phyloP scores from a whole-genome alignment of 179 eudicot species.

The Drosera spatulata region DNA sequence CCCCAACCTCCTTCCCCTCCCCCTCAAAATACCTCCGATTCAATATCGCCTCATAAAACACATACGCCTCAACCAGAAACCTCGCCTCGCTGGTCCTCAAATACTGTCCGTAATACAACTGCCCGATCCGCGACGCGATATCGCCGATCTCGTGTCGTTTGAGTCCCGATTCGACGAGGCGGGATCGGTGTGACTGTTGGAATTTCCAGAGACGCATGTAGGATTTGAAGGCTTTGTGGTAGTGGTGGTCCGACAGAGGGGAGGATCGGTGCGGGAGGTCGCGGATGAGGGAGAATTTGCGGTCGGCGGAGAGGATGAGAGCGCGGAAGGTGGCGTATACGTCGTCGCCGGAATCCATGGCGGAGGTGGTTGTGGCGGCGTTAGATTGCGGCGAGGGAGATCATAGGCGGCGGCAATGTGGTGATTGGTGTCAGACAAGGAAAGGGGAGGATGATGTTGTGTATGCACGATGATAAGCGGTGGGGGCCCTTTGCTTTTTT shows the following conservation, averaged over 20 bases:
- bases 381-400: too few relatives aligned
- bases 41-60: slow-evolving; percentile 77
- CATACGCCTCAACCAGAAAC: slow-evolving; percentile 67
- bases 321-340: too few relatives aligned
- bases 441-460: too few relatives aligned
- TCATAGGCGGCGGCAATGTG: too few relatives aligned
- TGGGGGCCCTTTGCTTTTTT: too few relatives aligned
- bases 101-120: slow-evolving; percentile 78
- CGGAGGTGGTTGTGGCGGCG: too few relatives aligned
- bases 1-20: slow-evolving; percentile 30
- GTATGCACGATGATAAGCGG: too few relatives aligned
- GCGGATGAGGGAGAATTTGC: too few relatives aligned
- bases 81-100: slow-evolving; percentile 74
- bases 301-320: too few relatives aligned
- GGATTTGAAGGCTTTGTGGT: slow-evolving; percentile 73
- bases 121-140: slow-evolving; percentile 87
- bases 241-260: slow-evolving; percentile 14
- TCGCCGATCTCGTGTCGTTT: slow-evolving; percentile 90
- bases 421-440: too few relatives aligned
- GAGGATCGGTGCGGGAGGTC: too few relatives aligned
- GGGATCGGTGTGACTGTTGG: slow-evolving; percentile 60
- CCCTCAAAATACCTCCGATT: slow-evolving; percentile 53
- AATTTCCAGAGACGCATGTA: slow-evolving; percentile 73
- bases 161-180: slow-evolving; percentile 52
- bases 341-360: too few relatives aligned